Base-by-base conservation (phyloP, 2,329 filamentous ascomycete genomes). In the Tolypocladium tropicale region DNA sequence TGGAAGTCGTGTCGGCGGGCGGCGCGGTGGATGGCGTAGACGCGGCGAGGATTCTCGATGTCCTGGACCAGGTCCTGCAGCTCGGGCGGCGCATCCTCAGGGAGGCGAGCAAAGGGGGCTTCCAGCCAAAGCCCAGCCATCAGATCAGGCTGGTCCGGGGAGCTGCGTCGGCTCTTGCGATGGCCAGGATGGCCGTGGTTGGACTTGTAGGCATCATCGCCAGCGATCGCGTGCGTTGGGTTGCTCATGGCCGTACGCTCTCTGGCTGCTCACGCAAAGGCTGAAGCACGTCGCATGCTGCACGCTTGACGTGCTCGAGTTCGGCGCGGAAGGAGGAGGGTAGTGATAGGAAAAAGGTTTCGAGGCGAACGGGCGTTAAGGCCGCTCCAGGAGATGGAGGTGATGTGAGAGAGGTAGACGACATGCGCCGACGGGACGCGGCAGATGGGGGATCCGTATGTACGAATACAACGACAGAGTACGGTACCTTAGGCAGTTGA, bases 1-100 rank as follows among this genome's bases (percentile, higher is more conserved):
- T 90, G 86, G 59, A 87, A 83, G 60, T 80, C 76, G 63, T 85
- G 81, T 5, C 84, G 80, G 36, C 84, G 79, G 60, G 75, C 79
- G 33, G 83, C 82, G 53, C 76, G 76, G 65, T 86, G 78, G 23
- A 86, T 78, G 36, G 78, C 77, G 61, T 85, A 86, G 50, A 85
- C 76, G 55, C 77, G 76, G 59, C 76, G 78, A 3, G 84, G 84
- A 59, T 85, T 83, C 53, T 85, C 80, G 55, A 87, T 74, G 55
- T 83, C 75, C 56, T 82, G 73, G 25, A 84, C 74, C 53, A 79
- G 68, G 12, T 80, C 75, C 57, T 72, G 76, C 55, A 88, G 70
- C 63, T 84, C 80, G 23, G 71, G 64, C 1, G 84, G 84, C 56
- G 83, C 83, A 72, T 86, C 82, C 55, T 71, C 65, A 2, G 84